These are phyloP conservation scores for Kalmusia sp. DNA, from an alignment of 2,329 filamentous ascomycete genomes.

Conservation along the genomic window DNA sequence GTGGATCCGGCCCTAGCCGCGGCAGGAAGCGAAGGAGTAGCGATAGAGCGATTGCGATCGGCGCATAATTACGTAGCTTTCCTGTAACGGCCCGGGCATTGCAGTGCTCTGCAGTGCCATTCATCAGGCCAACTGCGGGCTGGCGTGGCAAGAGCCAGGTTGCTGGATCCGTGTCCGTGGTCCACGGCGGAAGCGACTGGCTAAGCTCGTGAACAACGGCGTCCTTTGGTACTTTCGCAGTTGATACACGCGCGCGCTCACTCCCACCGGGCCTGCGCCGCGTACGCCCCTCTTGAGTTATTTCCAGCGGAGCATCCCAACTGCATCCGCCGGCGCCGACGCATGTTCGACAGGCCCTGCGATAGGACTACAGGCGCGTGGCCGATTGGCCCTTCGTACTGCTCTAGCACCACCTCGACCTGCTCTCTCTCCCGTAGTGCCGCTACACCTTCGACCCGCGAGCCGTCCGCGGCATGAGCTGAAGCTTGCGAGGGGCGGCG, in stretches of 20 bases:
- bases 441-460: neutral
- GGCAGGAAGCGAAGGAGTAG: neutral
- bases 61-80: neutral
- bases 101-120: neutral
- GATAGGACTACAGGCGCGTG: neutral
- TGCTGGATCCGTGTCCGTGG: neutral
- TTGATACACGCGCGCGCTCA: neutral
- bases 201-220: neutral
- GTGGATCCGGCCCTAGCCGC: neutral
- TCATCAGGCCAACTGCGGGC: neutral
- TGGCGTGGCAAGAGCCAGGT: neutral
- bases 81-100: neutral
- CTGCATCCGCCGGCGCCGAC: neutral
- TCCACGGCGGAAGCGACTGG: neutral
- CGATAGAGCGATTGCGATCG: conserved; percentile 5
- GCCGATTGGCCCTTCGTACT: neutral
- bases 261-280: neutral
- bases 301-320: neutral
- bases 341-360: neutral
- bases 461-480: conserved; percentile 11
- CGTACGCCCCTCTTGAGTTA: neutral
- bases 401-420: neutral
- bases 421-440: neutral
- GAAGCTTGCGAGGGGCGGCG: conserved; percentile 39
- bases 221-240: neutral